Conservation (phyloP, 2,329 filamentous ascomycete species). For the Dactylonectria estremocensis region DNA sequence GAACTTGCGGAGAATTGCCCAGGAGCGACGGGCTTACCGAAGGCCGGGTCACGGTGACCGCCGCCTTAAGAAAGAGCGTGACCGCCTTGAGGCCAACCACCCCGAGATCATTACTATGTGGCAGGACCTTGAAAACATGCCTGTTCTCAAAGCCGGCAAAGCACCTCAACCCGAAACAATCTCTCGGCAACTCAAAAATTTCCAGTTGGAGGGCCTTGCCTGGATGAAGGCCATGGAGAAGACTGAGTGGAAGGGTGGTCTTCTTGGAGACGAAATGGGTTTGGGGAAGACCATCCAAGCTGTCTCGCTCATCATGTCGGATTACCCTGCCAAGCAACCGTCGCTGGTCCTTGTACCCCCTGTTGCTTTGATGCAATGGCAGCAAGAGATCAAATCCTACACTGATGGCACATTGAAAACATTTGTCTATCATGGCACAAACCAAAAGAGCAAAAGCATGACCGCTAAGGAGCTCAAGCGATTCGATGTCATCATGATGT, state of each 20-base stretch:
- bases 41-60: conserved; percentile 45
- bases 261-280: conserved; percentile 98
- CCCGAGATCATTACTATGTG: conserved; percentile 89
- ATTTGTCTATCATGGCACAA: conserved; percentile 90
- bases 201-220: conserved; percentile 92
- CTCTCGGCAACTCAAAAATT: conserved; percentile 87
- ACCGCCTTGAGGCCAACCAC: conserved; percentile 81
- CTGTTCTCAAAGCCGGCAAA: conserved; percentile 72
- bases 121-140: conserved; percentile 78
- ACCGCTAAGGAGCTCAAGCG: conserved; percentile 81
- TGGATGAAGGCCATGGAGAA: conserved; percentile 97
- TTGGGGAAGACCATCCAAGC: conserved; percentile 99
- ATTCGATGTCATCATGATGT: conserved; percentile 97
- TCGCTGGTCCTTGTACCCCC: conserved; percentile 92
- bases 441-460: conserved; percentile 84
- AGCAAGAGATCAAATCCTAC: conserved; percentile 83
- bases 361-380: conserved; percentile 97
- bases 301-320: conserved; percentile 97
- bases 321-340: conserved; percentile 87
- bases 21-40: conserved; percentile 55
- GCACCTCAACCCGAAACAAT: conserved; percentile 76
- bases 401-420: conserved; percentile 93
- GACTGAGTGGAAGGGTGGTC: conserved; percentile 86
- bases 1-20: conserved; percentile 40
- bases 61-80: conserved; percentile 65